Base-by-base conservation (phyloP, 2,329 filamentous ascomycete species). In the Fusarium clavum region DNA sequence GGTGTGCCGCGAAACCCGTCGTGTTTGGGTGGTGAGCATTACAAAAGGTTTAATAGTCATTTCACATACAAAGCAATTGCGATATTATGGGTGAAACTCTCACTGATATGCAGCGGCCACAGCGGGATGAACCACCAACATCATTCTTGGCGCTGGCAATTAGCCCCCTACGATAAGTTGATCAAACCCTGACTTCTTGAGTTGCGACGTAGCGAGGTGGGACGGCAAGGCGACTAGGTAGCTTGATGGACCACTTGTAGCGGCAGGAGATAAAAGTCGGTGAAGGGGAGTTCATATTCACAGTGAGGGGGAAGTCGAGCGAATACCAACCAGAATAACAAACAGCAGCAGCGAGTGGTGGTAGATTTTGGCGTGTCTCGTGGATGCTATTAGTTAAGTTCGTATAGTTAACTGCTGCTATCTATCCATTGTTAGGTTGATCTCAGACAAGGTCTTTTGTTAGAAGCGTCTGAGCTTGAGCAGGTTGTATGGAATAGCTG, bases 221-320 rank as follows among this genome's bases (percentile, higher is more conserved):
- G 70, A 74, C 71, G 48, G 58, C 62, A 67, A 67, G 45, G 58
- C 55, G 55, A 67, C 65, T 71, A 75, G 61, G 20, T 40, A 53
- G 49, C 58, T 66, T 60, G 52, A 63, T 60, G 68, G 67, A 67
- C 73, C 74, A 76, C 75, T 67, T 59, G 58, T 52, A 68, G 68
- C 55, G 68, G 69, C 52, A 57, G 67, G 55, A 55, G 52, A 67
- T 63, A 76, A 77, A 77, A 77, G 76, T 77, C 76, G 76, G 76
- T 77, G 76, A 77, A 74, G 74, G 64, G 63, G 65, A 65, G 66
- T 52, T 53, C 64, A 56, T 54, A 61, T 61, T 38, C 22, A 53
- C 20, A 62, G 57, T 61, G 65, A 69, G 71, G 72, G 72, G 73
- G 29, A 62, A 65, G 29, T 57, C 44, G 51, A 69, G 71, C 61